Base-by-base conservation (phyloP, 2,329 filamentous ascomycete genomes). In the Phaeosphaeriaceae sp. region DNA sequence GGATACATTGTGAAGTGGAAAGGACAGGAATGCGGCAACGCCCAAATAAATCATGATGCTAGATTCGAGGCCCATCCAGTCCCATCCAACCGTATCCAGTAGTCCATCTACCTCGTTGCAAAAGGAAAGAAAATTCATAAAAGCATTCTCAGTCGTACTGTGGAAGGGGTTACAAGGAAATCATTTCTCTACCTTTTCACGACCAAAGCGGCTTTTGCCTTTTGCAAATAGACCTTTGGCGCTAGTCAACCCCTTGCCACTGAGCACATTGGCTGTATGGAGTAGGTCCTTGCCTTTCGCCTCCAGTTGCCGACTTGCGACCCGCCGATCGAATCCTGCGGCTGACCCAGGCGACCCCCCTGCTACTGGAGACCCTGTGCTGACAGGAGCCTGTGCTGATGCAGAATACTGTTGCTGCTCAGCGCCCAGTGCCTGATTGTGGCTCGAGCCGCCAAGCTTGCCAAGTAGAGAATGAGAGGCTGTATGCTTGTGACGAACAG, bases 161-260 rank as follows among this genome's bases (percentile, higher is more conserved):
- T 42, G 33, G 44, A 40, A 48, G 54, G 50, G 42, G 58, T 36
- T 50, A 35, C 54, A 68, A 72, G 67, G 75, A 83, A 83, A 79
- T 87, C 77, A 86, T 83, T 80, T 77, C 86, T 90, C 91, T 89
- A 92, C 89, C 90, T 95, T 95, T 75, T 94, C 90, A 68, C 75
- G 74, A 72, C 79, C 79, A 66, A 96, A 86, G 74, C 90, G 93
- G 76, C 84, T 93, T 77, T 89, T 93, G 61, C 92, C 90, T 77
- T 96, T 96, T 59, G 89, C 91, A 72, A 97, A 87, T 57, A 97
- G 75, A 43, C 92, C 93, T 78, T 96, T 96, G 40, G 92, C 92
- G 50, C 91, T 90, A 70, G 90, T 92, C 56, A 84, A 83, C 26
- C 85, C 86, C 66, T 87, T 87, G 18, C 85, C 85, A 52, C 86